phyloP scores from a whole-genome alignment of 371 early-diverging fungal genomes.

The Rhizomucor pusillus region DNA sequence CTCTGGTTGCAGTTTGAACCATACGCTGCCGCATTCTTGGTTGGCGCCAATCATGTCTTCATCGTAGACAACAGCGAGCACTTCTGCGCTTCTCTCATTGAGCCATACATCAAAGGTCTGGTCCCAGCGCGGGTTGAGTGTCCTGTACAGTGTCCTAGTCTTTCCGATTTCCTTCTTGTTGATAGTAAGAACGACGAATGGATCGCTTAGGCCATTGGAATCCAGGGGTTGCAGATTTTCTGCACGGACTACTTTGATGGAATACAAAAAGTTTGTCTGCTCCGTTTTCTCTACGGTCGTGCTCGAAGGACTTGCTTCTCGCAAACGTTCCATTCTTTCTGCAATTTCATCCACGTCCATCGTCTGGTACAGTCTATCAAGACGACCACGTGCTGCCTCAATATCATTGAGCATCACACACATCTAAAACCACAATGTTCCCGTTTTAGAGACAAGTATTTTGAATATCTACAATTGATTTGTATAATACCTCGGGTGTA shows the following conservation, averaged over 20 bases:
- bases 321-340: slow-evolving; percentile 42
- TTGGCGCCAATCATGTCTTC: slow-evolving; percentile 79
- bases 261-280: slow-evolving; percentile 43
- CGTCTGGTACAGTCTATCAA: slow-evolving; percentile 61
- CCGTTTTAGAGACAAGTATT: too few species aligned
- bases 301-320: slow-evolving; percentile 27
- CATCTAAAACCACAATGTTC: slow-evolving; percentile 21
- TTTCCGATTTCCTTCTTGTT: slow-evolving; percentile 52
- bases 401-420: slow-evolving; percentile 70
- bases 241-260: slow-evolving; percentile 59
- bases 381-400: slow-evolving; percentile 59
- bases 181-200: slow-evolving; percentile 73
- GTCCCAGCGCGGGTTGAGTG: slow-evolving; percentile 90
- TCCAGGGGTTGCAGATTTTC: slow-evolving; percentile 56
- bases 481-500: slow-evolving; percentile 49
- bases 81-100: slow-evolving; percentile 50
- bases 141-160: slow-evolving; percentile 67
- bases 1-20: slow-evolving; percentile 60
- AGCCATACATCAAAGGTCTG: slow-evolving; percentile 81
- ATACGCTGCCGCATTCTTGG: slow-evolving; percentile 74
- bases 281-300: slow-evolving; percentile 23
- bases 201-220: slow-evolving; percentile 63
- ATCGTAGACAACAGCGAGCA: slow-evolving; percentile 73
- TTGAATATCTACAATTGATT: too few species aligned
- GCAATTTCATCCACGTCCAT: slow-evolving; percentile 68